Evolutionary conservation across 208 protist species (phyloP).

Genomic region (Trypanosomatidae sp.): DNA sequence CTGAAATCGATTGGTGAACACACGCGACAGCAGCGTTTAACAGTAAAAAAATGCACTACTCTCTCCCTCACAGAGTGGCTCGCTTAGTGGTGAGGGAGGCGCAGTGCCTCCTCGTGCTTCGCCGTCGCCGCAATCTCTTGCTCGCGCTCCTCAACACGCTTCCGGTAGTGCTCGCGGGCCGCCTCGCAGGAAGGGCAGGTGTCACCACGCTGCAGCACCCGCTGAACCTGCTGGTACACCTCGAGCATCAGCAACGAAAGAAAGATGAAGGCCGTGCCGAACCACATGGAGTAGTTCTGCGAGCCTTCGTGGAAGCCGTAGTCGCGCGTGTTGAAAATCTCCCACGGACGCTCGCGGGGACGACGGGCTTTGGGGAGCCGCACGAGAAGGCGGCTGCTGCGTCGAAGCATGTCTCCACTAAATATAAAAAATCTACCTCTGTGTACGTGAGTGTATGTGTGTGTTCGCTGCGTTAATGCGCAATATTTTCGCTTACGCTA

Average conservation of each 20-base stretch:
- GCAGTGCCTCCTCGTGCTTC: conserved; percentile 10
- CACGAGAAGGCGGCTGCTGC: conserved; percentile 33
- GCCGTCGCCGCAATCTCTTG: conserved; percentile 32
- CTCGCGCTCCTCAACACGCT: conserved; percentile 68
- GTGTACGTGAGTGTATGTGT: too few species aligned
- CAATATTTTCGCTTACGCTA: too few species aligned
- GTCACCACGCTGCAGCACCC: conserved; percentile 71
- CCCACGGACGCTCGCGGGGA: conserved; percentile 84
- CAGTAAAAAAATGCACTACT: too few species aligned
- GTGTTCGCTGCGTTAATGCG: too few species aligned
- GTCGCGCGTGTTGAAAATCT: conserved; percentile 88
- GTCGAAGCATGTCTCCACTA: conserved; percentile 38
- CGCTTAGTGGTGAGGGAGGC: too few species aligned
- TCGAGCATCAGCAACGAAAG: conserved; percentile 57
- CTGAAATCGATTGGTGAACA: too few species aligned
- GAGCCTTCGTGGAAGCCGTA: conserved; percentile 84
- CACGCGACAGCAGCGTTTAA: too few species aligned
- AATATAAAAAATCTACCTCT: conserved; percentile 1
- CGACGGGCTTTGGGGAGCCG: conserved; percentile 80
- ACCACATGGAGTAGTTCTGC: conserved; percentile 89
- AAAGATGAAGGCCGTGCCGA: conserved; percentile 33
- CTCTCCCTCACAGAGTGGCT: too few species aligned
- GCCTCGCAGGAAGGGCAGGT: conserved; percentile 85
- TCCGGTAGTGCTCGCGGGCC: conserved; percentile 74
- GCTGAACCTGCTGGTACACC: conserved; percentile 62